Evolutionary conservation across 1,284 basidiomycete genomes (phyloP), one percentile per base, ranked within the genome.

Genomic region (Pseudomicrostroma phylloplanum): DNA sequence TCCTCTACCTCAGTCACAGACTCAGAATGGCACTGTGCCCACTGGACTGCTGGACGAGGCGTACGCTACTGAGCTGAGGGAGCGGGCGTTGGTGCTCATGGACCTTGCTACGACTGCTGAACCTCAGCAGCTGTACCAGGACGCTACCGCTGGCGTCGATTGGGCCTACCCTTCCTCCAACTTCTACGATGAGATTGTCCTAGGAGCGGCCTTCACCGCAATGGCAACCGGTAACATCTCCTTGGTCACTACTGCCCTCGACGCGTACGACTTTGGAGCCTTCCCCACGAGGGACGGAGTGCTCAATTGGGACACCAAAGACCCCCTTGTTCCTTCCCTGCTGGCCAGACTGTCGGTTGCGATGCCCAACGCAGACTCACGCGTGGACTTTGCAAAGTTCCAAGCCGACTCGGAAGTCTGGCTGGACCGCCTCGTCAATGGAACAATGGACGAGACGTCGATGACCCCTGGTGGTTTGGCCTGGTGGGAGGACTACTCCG

Each of bases 221-320:
- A 83, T 86, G 71, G 89, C 89, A 0, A 83, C 82, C n/a, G 86
- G 87, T 66, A 85, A 80, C 12, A 82, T 84, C 17, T 80, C 82
- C 15, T 82, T 86, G 60, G 89, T 87, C 71, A 76, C 83, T 21
- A 84, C 90, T 63, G 90, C 90, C 0, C 82, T 86, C 71, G 73
- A 88, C 77, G 73, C 81, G 4, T 80, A 85, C 48, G 57, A 58
- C 41, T 60, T 55, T 42, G 88, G 85, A 72, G 77, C 82, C 17
- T 83, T 91, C 0, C 80, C 81, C 4, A 81, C 82, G 1, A 81
- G 83, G 49, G 81, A 86, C 58, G 80, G 82, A 6, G 87, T 88
- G 6, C 89, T 92, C 81, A 92, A 93, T 76, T 96, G 92, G 92
- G 91, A 93, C 75, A 85, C 86, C 1, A 89, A 90, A 77, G 84